Base-by-base conservation (phyloP, 371 early-diverging fungal genomes). In the Mortierella sp. region DNA sequence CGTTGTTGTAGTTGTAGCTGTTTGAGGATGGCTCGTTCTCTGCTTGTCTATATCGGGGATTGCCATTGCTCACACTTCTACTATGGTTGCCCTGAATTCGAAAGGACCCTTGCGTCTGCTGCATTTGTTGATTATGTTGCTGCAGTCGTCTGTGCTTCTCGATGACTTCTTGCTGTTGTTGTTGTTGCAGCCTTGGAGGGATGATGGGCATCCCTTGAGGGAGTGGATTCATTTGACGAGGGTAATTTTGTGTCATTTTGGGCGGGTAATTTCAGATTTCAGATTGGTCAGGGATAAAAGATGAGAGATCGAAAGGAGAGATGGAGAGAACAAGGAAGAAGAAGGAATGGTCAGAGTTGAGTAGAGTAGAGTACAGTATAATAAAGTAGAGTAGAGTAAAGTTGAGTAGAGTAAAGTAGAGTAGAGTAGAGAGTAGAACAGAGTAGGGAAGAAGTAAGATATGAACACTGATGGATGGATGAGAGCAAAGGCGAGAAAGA, bases 181-280 rank as follows among this genome's bases (percentile, higher is more conserved):
- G 78, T 19, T 63, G 72, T 24, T 72, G 72, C 36, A 69, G 24
- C 15, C 69, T 41, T 16, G 62, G 73, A 8, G 72, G 77, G 62
- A 69, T 72, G 68, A 77, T 55, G 52, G 72, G 72, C 58, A 67
- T 70, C 33, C 69, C 71, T 32, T 61, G 38, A 19, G 63, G 67
- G 48, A 67, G 32, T 2, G 64, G 48, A 38, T 67, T 53, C 33
- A 63, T 28, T 7, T 69, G 65, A 45, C 66, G 53, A 16, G 58
- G 53, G 36, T 68, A 68, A 58, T 68, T 67, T 41, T 72, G 72
- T n/a, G 76, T 63, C 76, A 76, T 76, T 64, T 52, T 22, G 21
- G 55, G 32, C 16, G n/a, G n/a, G 50, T 36, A 36, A 36, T 36
- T 36, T 36, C 36, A 45, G 45, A 50, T n/a, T n/a, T 50, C 4